Evolutionary conservation across 441 rosid genomes (phyloP).

Genomic region (Sinapis alba): DNA sequence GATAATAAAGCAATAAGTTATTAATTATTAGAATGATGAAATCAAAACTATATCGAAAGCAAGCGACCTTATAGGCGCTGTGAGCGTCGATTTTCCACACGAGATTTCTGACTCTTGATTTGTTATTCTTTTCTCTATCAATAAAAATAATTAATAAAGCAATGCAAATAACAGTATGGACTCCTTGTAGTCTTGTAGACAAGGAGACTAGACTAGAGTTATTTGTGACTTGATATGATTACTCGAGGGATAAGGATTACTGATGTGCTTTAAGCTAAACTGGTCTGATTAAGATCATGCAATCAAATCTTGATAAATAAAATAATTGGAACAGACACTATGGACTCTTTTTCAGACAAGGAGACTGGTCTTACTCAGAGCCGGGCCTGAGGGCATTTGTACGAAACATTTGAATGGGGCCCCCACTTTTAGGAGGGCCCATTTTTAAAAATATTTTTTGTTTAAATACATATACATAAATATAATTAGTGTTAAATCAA

Average conservation of each 20-base stretch:
- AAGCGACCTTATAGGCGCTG: constrained; percentile 14
- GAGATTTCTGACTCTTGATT: constrained; percentile 39
- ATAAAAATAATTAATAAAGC: background rate
- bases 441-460: too few species aligned
- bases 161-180: background rate
- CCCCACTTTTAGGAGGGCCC: too few species aligned
- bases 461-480: too few species aligned
- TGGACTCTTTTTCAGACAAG: constrained; percentile 8
- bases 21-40: constrained; percentile 36
- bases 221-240: background rate
- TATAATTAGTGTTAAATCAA: too few species aligned
- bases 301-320: background rate
- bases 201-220: background rate
- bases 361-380: background rate
- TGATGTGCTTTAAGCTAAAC: background rate
- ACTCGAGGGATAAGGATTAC: background rate
- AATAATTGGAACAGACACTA: background rate
- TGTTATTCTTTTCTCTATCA: background rate
- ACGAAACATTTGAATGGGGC: too few species aligned
- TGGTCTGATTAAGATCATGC: background rate
- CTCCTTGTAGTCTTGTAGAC: background rate
- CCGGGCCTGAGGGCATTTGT: too few species aligned
- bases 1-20: background rate
- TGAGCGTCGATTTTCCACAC: constrained; percentile 41
- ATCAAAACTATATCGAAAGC: constrained; percentile 27